Evolutionary conservation across 352 stramenopile genomes (phyloP).

Genomic region (Phytophthora aleatoria): DNA sequence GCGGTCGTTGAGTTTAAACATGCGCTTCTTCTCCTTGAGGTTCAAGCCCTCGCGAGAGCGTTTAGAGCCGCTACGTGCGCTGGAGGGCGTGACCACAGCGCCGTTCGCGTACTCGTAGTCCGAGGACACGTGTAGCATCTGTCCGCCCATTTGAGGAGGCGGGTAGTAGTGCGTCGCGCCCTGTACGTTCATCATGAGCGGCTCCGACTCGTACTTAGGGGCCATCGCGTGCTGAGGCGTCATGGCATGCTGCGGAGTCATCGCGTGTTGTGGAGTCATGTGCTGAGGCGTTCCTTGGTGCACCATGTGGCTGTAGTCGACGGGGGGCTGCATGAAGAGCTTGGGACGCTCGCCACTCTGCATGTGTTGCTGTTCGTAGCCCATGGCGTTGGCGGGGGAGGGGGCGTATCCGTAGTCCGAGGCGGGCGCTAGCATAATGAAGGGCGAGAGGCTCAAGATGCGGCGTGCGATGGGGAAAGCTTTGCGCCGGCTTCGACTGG

Average conservation of each 20-base stretch:
- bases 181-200: conserved; percentile 64
- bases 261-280: conserved; percentile 25
- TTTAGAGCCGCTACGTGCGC: conserved; percentile 45
- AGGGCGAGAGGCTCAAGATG: conserved; percentile 1
- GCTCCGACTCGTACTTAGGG: conserved; percentile 58
- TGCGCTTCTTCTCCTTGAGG: conserved; percentile 88
- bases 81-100: conserved; percentile 41
- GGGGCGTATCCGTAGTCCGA: conserved; percentile 58
- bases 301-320: conserved; percentile 53
- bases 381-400: conserved; percentile 36
- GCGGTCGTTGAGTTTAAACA: conserved; percentile 90
- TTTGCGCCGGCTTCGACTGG: conserved; percentile 3
- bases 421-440: conserved; percentile 43
- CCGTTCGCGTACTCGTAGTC: conserved; percentile 58
- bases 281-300: conserved; percentile 53
- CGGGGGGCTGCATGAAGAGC: conserved; percentile 47
- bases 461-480: conserved; percentile 8
- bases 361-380: conserved; percentile 36
- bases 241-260: conserved; percentile 41
- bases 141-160: conserved; percentile 39
- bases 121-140: conserved; percentile 65
- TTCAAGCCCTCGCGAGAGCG: conserved; percentile 83
- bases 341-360: conserved; percentile 63
- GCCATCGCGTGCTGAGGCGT: conserved; percentile 23
- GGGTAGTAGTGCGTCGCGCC: conserved; percentile 51